Conservation (phyloP, 2,329 filamentous ascomycete species). For the Aureobasidium subglaciale region DNA sequence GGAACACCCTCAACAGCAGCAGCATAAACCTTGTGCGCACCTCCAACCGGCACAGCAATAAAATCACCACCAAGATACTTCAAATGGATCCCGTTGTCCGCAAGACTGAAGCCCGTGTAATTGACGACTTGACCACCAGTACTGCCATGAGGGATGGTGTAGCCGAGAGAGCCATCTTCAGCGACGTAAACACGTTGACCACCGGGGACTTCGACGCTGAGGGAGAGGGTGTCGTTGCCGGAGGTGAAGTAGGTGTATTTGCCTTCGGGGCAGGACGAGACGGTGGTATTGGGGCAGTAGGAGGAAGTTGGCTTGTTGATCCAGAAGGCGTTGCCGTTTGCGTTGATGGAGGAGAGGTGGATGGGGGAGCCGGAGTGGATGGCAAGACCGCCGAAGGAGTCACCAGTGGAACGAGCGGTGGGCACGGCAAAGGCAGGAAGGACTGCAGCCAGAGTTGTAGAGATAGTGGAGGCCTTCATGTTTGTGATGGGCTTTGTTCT, state of each 20-base stretch:
- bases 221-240: conserved; percentile 16
- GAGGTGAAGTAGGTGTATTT: conserved; percentile 17
- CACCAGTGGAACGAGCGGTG: neutral
- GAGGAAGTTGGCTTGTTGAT: conserved; percentile 5
- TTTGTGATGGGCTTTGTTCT: neutral
- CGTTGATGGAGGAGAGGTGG: conserved; percentile 19
- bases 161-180: conserved; percentile 10
- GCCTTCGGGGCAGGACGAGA: conserved; percentile 11
- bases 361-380: conserved; percentile 19
- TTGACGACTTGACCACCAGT: neutral
- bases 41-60: conserved; percentile 12
- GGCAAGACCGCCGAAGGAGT: conserved; percentile 19
- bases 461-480: conserved; percentile 9
- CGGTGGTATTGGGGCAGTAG: conserved; percentile 15
- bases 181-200: conserved; percentile 18
- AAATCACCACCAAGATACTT: conserved; percentile 11
- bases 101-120: conserved; percentile 15
- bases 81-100: conserved; percentile 11
- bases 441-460: neutral
- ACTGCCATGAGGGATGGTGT: conserved; percentile 14
- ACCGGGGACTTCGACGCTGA: conserved; percentile 14
- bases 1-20: neutral
- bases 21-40: conserved; percentile 15
- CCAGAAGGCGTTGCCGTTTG: conserved; percentile 12
- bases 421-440: conserved; percentile 4